Base-by-base conservation (phyloP, 2,329 filamentous ascomycete genomes). In the Fusarium pseudonygamai region DNA sequence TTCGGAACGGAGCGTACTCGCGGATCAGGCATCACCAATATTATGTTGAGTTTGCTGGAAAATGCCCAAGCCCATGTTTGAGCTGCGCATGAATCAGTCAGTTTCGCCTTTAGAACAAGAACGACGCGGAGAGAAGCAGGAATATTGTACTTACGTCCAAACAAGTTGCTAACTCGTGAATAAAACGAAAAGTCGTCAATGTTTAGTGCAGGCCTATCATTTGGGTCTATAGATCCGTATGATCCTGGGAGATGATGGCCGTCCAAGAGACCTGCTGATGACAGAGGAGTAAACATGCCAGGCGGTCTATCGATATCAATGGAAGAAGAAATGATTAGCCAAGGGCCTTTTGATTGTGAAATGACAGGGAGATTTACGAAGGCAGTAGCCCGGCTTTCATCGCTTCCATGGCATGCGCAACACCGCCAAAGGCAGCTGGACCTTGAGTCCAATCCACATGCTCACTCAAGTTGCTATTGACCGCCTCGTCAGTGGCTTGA, bases 381-480 rank as follows among this genome's bases (percentile, higher is more conserved):
- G 58, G 34, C 4, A 63, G 14, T 5, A 50, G 58, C 2, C 58
- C 58, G 16, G 58, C n/a, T 55, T 46, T 63, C 62, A 64, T 64
- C 5, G 46, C 62, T 9, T 63, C 62, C 39, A 64, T 34, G 4
- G 32, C 46, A 2, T 55, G n/a, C 2, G 46, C 46, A 16, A 64
- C 57, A 15, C 45, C 62, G 1, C 62, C 62, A 34, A 64, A 64
- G 10, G 62, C 62, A 40, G 62, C 39, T n/a, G 46, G 46, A 4
- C 62, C 62, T 11, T 64, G 58, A 14, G 62, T 64, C 62, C 58
- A 63, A 11, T 64, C 46, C 4, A 64, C 32, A 63, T 64, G 62
- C 2, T 64, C 62, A 15, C 62, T 53, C 24, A 64, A 10, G 1
- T 40, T 63, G 7, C 46, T 63, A 4, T 63, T 39, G 7, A 34